Conservation (phyloP, 495 filamentous ascomycete species). For the Sordaria brevicollis region DNA sequence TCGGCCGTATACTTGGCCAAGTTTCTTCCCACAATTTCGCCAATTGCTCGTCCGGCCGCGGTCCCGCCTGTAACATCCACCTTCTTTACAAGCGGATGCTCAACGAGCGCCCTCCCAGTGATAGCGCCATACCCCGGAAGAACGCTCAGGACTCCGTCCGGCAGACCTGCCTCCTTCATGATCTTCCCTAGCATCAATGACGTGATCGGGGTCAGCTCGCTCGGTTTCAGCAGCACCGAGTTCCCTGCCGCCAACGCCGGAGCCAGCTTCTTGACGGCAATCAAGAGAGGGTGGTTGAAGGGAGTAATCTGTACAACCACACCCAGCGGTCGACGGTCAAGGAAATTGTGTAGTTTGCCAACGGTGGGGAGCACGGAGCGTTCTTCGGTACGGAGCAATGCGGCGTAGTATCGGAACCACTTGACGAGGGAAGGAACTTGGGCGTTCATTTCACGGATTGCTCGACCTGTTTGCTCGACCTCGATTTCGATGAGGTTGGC, state of each 20-base stretch:
- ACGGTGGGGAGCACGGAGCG: conserved; percentile 49
- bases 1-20: conserved; percentile 48
- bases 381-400: conserved; percentile 49
- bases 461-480: conserved; percentile 51
- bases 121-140: conserved; percentile 42
- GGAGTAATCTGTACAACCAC: conserved; percentile 56
- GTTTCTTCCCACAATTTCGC: conserved; percentile 37
- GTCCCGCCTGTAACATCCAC: conserved; percentile 54
- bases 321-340: conserved; percentile 49
- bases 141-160: conserved; percentile 48
- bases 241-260: conserved; percentile 54
- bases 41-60: conserved; percentile 34
- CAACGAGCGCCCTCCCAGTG: conserved; percentile 45
- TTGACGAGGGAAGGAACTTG: conserved; percentile 51
- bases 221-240: conserved; percentile 51
- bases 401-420: conserved; percentile 57
- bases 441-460: conserved; percentile 53
- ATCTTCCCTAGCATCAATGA: conserved; percentile 41
- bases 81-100: conserved; percentile 42
- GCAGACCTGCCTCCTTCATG: conserved; percentile 44
- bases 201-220: conserved; percentile 50
- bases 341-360: conserved; percentile 51
- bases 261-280: conserved; percentile 53
- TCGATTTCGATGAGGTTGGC: conserved; percentile 45
- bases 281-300: conserved; percentile 55